Evolutionary conservation across 805 yeast genomes (phyloP), one percentile per base, ranked within the genome.

Genomic region (Spathaspora girioi): DNA sequence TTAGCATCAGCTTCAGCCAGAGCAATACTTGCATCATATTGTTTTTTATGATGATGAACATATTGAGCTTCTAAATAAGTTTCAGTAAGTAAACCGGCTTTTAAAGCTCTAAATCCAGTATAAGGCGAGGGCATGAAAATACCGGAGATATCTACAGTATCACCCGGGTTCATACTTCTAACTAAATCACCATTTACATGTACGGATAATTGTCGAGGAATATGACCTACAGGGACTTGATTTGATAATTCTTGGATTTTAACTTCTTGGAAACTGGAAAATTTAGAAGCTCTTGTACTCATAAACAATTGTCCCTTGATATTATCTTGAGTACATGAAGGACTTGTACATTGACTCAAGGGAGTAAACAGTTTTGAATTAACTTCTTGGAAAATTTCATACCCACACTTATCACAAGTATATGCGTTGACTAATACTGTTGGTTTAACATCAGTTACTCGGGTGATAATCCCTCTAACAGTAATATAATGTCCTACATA

Each of bases 151-250:
- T 94, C 98, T 32, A 91, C 97, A 29, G 87, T 79, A 67, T 94
- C 99, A 61, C 99, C 99, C 1, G 99, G 98, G 55, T 84, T 82
- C 76, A 89, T 78, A 11, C 87, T 71, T 61, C 99, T 81, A 27
- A 91, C 97, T 50, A 94, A 72, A 52, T 89, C 87, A 43, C 99
- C 99, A 61, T 87, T 89, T n/a, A 93, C 84, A 65, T 93, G 97
- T 50, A 93, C 79, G 14, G 86, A 81, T 56, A 94, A 75, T 29
- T 90, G 73, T 62, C 99, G 81, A 46, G 99, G 99, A 56, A 94
- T 94, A 68, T 93, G 97, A 49, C 99, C 99, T 27, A 92, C 93
- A 0, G 99, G 99, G 15, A 94, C 99, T 71, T 94, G 99, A 57
- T 86, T 86, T 4, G 98, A 89, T 65, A 93, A 75, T 70, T 94